phyloP scores from a whole-genome alignment of 2,329 filamentous ascomycete species.

The Colletotrichum tamarilloi region DNA sequence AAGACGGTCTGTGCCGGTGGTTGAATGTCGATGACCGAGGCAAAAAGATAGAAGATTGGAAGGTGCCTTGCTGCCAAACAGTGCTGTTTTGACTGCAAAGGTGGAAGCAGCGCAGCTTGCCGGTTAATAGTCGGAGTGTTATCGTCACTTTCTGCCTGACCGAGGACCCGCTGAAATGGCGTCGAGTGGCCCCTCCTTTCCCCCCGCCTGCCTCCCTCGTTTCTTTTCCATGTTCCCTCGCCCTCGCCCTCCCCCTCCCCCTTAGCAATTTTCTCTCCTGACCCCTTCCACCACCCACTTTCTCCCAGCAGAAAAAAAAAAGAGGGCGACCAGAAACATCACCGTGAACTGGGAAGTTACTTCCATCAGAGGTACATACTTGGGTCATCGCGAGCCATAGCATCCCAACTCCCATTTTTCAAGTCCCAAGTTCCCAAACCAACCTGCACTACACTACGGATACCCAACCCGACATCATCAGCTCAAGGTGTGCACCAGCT shows the following conservation, averaged over 20 bases:
- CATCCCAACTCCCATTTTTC: slow-evolving; percentile 25
- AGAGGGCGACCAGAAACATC: slow-evolving; percentile 50
- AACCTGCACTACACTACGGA: slow-evolving; percentile 1
- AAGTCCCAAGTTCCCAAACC: not conserved
- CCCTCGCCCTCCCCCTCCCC: slow-evolving; percentile 18
- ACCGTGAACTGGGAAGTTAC: slow-evolving; percentile 52
- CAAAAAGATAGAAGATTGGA: not conserved
- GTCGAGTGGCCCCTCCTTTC: not conserved
- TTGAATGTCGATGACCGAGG: not conserved
- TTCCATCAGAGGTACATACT: slow-evolving; percentile 52
- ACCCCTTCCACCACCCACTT: slow-evolving; percentile 35
- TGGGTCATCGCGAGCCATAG: slow-evolving; percentile 26
- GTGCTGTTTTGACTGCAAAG: too few species aligned
- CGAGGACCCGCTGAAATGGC: not conserved
- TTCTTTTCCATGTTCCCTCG: slow-evolving; percentile 34
- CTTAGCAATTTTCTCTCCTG: slow-evolving; percentile 33
- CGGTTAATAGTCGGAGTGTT: slow-evolving; percentile 14
- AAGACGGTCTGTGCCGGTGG: too few species aligned
- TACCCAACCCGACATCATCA: slow-evolving; percentile 11
- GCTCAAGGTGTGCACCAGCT: not conserved
- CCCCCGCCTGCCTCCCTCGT: slow-evolving; percentile 31
- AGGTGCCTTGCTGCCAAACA: not conserved
- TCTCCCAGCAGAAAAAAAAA: slow-evolving; percentile 39
- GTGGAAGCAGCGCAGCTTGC: rapidly evolving
- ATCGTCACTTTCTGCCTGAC: not conserved